Percentiles rank a stretch among this genome's conserved stretches.
Conservation (phyloP, 352 stramenopile species). For the Phytopythium boreale region DNA sequence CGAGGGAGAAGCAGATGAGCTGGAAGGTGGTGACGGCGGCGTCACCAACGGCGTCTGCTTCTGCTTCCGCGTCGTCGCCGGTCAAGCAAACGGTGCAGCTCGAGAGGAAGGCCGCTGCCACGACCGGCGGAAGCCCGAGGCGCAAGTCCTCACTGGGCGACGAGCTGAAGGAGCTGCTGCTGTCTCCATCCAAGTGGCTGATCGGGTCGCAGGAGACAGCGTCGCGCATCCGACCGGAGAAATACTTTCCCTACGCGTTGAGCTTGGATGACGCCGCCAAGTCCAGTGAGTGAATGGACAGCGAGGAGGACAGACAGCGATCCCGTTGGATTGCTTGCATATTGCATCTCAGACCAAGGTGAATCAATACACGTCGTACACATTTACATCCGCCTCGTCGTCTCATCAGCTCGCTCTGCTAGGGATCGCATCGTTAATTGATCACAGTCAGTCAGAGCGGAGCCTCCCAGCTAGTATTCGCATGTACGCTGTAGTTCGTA, state of each 20-base stretch:
- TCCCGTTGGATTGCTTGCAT: no score
- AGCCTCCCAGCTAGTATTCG: no score
- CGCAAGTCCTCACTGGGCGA: slow-evolving; percentile 61
- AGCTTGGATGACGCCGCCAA: slow-evolving; percentile 26
- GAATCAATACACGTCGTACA: neutral
- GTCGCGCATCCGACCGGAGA: slow-evolving; percentile 37
- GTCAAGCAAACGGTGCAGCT: slow-evolving; percentile 37
- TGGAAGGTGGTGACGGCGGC: slow-evolving; percentile 47
- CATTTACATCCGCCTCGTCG: neutral
- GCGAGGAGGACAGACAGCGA: no score
- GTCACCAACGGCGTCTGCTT: slow-evolving; percentile 7
- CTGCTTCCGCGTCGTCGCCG: slow-evolving; percentile 10
- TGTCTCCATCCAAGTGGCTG: slow-evolving; percentile 66
- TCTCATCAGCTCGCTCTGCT: no score
- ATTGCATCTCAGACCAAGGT: no score
- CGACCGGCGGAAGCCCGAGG: slow-evolving; percentile 10
- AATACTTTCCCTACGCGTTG: slow-evolving; percentile 52
- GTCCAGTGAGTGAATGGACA: neutral
- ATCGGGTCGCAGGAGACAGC: slow-evolving; percentile 16
- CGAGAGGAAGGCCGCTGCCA: slow-evolving; percentile 21
- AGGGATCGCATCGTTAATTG: no score
- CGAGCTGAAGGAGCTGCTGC: slow-evolving; percentile 59
- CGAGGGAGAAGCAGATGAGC: slow-evolving; percentile 51
- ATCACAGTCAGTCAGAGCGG: no score
- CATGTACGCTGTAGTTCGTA: neutral